Base-by-base conservation (phyloP, 2,329 filamentous ascomycete genomes). In the Trichoderma lentiforme region DNA sequence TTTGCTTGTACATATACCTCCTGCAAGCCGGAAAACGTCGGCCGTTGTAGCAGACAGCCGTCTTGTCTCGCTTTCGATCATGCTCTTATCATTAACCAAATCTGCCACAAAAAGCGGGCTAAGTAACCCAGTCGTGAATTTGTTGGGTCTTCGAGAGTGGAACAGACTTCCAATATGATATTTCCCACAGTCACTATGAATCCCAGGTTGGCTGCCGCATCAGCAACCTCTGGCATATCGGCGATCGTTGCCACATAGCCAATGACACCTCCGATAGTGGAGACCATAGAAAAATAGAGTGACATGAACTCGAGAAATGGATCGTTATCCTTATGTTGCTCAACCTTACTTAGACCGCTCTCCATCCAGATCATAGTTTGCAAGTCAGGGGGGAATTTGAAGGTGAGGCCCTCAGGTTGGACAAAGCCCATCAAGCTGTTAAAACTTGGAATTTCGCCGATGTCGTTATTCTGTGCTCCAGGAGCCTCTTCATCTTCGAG, bases 211-310 rank as follows among this genome's bases (percentile, higher is more conserved):
- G n/a, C 36, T 39, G 34, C 12, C 47, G 58, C 56, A n/a, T 63
- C 53, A 2, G n/a, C 43, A 2, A 62, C 6, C 8, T 62, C 67
- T 18, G 24, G 39, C 39, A 43, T n/a, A 43, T 43, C 39, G 39
- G 39, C 15, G 15, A 43, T 3, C 15, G 39, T 15, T 43, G 39
- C 53, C 30, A 53, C 24, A 15, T 51, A 56, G 3, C 61, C 30
- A 14, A 53, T 30, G 30, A 57, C 24, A 36, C 70, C 26, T 26
- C 64, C 64, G 1, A 67, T 5, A 12, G n/a, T 56, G 5, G 66
- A 47, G 32, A 70, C 56, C 28, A 65, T 51, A 72, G 32, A 18
- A 68, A 65, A 36, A 72, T 58, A 21, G 58, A 15, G 39, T 21
- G 51, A 65, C 7, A 62, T n/a, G 7, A 69, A 58, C 14, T 21